Evolutionary conservation across 768 basidiomycete genomes (phyloP).

Genomic region (Amanita fuliginea): DNA sequence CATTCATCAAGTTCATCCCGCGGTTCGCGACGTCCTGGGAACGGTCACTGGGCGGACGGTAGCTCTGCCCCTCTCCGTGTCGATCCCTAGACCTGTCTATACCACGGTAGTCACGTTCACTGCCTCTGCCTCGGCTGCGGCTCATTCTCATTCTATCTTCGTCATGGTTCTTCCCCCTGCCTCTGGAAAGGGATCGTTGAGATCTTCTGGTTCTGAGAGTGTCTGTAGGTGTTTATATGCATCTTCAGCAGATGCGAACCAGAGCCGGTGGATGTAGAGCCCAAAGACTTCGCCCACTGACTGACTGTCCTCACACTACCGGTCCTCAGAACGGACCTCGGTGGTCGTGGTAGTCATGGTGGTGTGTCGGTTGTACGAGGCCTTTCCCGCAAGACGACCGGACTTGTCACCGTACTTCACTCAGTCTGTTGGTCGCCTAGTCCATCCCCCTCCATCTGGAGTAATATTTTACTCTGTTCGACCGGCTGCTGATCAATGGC

Average conservation of each 20-base stretch:
- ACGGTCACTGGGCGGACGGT: too few relatives aligned
- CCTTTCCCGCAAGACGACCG: not conserved
- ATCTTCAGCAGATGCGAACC: not conserved
- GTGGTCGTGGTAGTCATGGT: slow-evolving; percentile 18
- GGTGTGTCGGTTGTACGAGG: slow-evolving; percentile 9
- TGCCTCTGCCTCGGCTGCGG: too few relatives aligned
- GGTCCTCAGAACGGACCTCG: slow-evolving; percentile 11
- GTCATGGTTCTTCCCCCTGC: too few relatives aligned
- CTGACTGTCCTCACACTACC: slow-evolving; percentile 8
- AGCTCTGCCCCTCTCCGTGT: too few relatives aligned
- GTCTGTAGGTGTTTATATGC: too few relatives aligned
- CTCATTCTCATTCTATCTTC: too few relatives aligned
- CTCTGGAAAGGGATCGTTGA: too few relatives aligned
- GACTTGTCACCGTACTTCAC: not conserved
- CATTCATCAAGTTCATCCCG: too few relatives aligned
- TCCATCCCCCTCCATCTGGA: not conserved
- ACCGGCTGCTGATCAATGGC: not conserved
- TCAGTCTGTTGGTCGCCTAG: not conserved
- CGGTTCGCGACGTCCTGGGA: too few relatives aligned
- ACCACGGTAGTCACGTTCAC: too few relatives aligned
- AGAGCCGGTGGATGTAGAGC: slow-evolving; percentile 7
- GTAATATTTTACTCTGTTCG: not conserved
- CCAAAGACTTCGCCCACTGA: slow-evolving; percentile 24
- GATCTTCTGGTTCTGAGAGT: too few relatives aligned
- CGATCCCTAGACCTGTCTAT: too few relatives aligned